Evolutionary conservation across 2,329 filamentous ascomycete genomes (phyloP).

Genomic region (Dactylellina drechsleri): DNA sequence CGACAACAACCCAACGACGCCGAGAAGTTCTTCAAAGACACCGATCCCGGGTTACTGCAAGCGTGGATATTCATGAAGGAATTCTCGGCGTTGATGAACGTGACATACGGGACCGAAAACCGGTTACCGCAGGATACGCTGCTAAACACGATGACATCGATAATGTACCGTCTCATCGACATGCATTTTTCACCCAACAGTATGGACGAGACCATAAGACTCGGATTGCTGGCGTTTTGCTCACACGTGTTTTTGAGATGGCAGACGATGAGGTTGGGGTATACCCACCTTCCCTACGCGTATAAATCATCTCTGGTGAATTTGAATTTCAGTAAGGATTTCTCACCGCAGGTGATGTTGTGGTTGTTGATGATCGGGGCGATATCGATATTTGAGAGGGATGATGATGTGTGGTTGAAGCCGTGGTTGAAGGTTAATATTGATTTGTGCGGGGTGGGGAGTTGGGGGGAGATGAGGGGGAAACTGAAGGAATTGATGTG

Average conservation of each 20-base stretch:
- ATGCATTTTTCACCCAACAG: slow-evolving; percentile 59
- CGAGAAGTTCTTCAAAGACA: slow-evolving; percentile 43
- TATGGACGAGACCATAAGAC: slow-evolving; percentile 61
- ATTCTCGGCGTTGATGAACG: slow-evolving; percentile 59
- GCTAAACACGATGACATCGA: slow-evolving; percentile 61
- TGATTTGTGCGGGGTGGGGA: slow-evolving; percentile 43
- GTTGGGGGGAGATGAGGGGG: slow-evolving; percentile 57
- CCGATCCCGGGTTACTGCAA: slow-evolving; percentile 56
- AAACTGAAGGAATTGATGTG: slow-evolving; percentile 60
- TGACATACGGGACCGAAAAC: slow-evolving; percentile 56
- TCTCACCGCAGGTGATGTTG: slow-evolving; percentile 55
- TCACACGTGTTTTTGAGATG: slow-evolving; percentile 62
- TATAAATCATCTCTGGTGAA: slow-evolving; percentile 53
- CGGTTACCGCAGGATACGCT: slow-evolving; percentile 56
- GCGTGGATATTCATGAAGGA: slow-evolving; percentile 58
- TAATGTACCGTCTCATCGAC: slow-evolving; percentile 63
- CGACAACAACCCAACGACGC: background rate
- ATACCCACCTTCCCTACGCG: slow-evolving; percentile 52
- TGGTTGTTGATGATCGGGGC: slow-evolving; percentile 59
- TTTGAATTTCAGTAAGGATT: slow-evolving; percentile 27
- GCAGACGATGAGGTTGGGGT: slow-evolving; percentile 42
- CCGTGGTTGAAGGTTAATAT: slow-evolving; percentile 56
- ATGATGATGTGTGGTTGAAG: slow-evolving; percentile 56
- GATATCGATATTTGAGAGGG: slow-evolving; percentile 56
- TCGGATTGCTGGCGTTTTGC: slow-evolving; percentile 62